Evolutionary conservation across 1,139 yeast species (phyloP), one percentile per base, ranked within the genome.

Genomic region (Yamadazyma dendronema): DNA sequence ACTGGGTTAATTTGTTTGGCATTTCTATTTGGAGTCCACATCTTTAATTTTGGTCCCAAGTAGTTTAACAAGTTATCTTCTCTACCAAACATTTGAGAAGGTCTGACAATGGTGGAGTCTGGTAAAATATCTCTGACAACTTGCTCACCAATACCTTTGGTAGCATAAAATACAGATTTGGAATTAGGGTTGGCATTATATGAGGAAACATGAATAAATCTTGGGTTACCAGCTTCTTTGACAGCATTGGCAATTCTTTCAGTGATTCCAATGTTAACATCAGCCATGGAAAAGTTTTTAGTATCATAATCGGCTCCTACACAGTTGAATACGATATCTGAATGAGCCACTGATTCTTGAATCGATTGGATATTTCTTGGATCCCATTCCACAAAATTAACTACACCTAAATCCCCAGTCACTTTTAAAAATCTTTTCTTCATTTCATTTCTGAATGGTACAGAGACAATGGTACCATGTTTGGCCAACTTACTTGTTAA

Each of bases 401-500:
- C 89, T 34, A 87, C 95, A 17, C 96, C 96, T 49, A 87, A 75
- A 60, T 87, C 96, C 36, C 96, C 96, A 33, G 82, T 71, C 38
- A 84, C 88, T 65, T 86, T 87, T 53, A 87, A 72, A 57, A 84
- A 87, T 54, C 95, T 76, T 64, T 77, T 81, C 54, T 82, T 79
- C 73, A 82, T 72, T 53, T 84, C 92, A 57, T 87, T 90, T 59
- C 96, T 75, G 67, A 57, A 86, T 16, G 96, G 95, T 5, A 79
- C 84, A 39, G 85, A 78, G 9, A 86, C 81, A 43, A 74, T 65
- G 26, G 95, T 87, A 48, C 96, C 96, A 57, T 84, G 90, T 55
- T 81, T 74, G 44, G 90, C 95, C 52, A 87, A 68, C 54, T 82
- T 84, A 30, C 92, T 69, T 12, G 79, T 74, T 46, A 87, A 62